Percentiles rank a stretch among this genome's conserved stretches.
Evolutionary conservation across 2,329 filamentous ascomycete genomes (phyloP).

Genomic region (Achaetomium macrosporum): DNA sequence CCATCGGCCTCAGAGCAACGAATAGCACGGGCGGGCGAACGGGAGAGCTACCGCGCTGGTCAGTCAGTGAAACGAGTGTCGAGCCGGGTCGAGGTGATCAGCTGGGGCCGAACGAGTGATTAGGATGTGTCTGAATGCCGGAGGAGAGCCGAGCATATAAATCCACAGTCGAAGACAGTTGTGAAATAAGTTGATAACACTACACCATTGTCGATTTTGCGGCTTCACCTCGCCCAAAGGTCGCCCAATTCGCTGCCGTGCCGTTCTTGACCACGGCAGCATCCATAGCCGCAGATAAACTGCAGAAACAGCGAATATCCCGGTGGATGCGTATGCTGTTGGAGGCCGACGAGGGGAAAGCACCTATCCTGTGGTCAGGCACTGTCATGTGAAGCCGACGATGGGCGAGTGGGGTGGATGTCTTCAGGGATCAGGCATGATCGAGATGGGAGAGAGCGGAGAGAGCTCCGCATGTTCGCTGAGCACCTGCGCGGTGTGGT

Average conservation of each 20-base stretch:
- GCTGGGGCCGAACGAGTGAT: neutral
- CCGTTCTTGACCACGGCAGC: slow-evolving; percentile 7
- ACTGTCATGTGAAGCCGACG: neutral
- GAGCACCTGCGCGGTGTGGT: slow-evolving; percentile 19
- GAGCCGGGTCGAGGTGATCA: neutral
- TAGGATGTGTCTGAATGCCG: neutral
- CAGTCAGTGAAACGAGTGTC: neutral
- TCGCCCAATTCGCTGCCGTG: neutral
- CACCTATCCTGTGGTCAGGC: slow-evolving; percentile 6
- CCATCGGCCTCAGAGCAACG: too few species aligned
- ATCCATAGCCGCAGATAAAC: slow-evolving; percentile 16
- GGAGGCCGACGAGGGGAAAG: slow-evolving; percentile 7
- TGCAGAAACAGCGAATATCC: slow-evolving; percentile 12
- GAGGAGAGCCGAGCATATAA: neutral
- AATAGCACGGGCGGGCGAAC: too few species aligned
- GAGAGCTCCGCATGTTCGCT: slow-evolving; percentile 3
- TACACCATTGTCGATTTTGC: neutral
- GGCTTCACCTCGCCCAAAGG: neutral
- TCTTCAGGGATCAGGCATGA: slow-evolving; percentile 23
- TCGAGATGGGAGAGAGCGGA: neutral
- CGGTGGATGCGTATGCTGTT: slow-evolving; percentile 3
- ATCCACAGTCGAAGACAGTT: neutral
- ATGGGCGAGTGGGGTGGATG: slow-evolving; percentile 10
- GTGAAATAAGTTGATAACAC: neutral
- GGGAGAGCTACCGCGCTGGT: neutral